Conservation (phyloP, 139 green algal genomes). For the Protoeuglena noctilucae region DNA sequence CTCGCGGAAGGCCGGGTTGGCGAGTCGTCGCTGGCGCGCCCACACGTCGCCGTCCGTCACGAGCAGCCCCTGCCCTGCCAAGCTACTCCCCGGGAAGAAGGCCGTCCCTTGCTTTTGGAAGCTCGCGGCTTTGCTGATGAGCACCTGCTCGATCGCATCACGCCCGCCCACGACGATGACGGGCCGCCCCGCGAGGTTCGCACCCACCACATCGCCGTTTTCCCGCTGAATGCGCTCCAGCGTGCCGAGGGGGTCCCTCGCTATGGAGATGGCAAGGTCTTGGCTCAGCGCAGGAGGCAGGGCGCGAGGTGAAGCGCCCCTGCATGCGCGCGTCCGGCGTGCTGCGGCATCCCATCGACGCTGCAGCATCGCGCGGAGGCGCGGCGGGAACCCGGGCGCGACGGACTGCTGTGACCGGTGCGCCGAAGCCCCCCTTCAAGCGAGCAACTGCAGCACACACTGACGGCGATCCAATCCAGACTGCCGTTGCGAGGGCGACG, state of each 20-base stretch:
- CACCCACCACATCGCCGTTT: conserved; percentile 40
- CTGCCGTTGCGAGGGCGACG: too few relatives aligned
- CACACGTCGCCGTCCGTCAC: conserved; percentile 64
- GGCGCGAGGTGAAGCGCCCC: too few relatives aligned
- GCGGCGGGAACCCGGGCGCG: too few relatives aligned
- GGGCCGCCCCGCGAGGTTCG: conserved; percentile 57
- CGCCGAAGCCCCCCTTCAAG: too few relatives aligned
- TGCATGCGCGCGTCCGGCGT: too few relatives aligned
- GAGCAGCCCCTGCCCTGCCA: conserved; percentile 66
- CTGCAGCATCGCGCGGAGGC: too few relatives aligned
- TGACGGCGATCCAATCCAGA: too few relatives aligned
- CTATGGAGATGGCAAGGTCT: conserved; percentile 42
- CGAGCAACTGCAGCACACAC: too few relatives aligned
- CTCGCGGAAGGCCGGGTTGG: conserved; percentile 64
- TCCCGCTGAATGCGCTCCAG: conserved; percentile 14
- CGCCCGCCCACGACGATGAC: conserved; percentile 53
- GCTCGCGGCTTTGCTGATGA: conserved; percentile 15
- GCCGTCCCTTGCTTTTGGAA: conserved; percentile 59
- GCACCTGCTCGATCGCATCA: conserved; percentile 16
- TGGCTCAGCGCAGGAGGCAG: conserved; percentile 28
- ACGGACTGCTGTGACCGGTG: too few relatives aligned
- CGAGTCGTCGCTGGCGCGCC: conserved; percentile 57
- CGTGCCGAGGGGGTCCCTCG: conserved; percentile 43
- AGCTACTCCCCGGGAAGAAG: conserved; percentile 65
- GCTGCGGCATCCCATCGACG: too few relatives aligned